Base-by-base conservation (phyloP, 2,329 filamentous ascomycete genomes). In the Arthrobotrys musiformis region DNA sequence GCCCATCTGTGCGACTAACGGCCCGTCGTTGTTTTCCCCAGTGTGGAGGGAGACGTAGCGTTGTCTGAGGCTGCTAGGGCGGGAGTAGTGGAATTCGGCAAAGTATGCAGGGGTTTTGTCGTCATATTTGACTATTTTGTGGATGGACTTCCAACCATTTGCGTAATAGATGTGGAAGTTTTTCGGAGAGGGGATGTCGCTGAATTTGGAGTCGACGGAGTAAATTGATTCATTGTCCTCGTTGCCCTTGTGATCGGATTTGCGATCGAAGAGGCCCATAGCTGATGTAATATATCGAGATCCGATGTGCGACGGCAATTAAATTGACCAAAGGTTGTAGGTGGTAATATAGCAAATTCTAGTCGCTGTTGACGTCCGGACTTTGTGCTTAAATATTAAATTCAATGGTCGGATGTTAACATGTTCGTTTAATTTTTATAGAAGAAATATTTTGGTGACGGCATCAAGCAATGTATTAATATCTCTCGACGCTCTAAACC, bases 51-150 rank as follows among this genome's bases (percentile, higher is more conserved):
- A 58, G n/a, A 70, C 66, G 22, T 68, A 75, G 15, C 70, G 70
- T 37, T 75, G 63, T 13, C 63, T 66, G n/a, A 70, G n/a, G 19
- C 30, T 66, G 17, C 58, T 70, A 6, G 72, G 72, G 19, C 70
- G 70, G n/a, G 24, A 56, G 17, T 76, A 70, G 48, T 70, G 72
- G 46, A 60, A 76, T 8, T 76, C 72, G 13, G 72, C 56, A 44
- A 70, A 70, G 40, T 76, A 76, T 5, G 63, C 56, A 5, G 72
- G 64, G 15, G 22, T 64, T 33, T 70, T 70, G 28, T 76, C 72
- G 22, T 46, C 58, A 46, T 76, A 40, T 42, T 28, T 50, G 26
- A 76, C 40, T 4, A 40, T 22, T 26, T 70, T 69, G 5, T 64
- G 35, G 5, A 58, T 60, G 17, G 62, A 48, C 15, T 48, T 48